These are phyloP conservation scores for Alnus glutinosa DNA, from an alignment of 306 rosid species.

Conservation along the genomic window DNA sequence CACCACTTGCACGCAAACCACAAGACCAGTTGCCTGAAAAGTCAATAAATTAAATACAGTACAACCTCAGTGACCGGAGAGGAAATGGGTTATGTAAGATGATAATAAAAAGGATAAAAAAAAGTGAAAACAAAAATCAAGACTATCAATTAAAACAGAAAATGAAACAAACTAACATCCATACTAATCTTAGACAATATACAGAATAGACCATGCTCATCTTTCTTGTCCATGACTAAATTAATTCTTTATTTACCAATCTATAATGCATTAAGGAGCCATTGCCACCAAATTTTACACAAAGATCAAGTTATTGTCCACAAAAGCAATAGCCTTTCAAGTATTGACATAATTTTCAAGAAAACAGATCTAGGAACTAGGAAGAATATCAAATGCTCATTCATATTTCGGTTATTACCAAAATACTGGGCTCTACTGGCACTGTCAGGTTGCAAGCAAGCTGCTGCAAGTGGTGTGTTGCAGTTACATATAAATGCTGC, in stretches of 20 bases:
- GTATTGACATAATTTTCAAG: not conserved
- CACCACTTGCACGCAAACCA: conserved; percentile 56
- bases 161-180: not conserved
- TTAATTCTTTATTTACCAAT: not conserved
- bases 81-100: not conserved
- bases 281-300: no score
- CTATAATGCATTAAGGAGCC: no score
- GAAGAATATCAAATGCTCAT: not conserved
- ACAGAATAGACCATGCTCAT: not conserved
- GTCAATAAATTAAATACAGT: conserved; percentile 4
- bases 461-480: not conserved
- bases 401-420: not conserved
- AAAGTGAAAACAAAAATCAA: not conserved
- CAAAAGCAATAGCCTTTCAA: not conserved
- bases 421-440: not conserved
- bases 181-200: not conserved
- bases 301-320: not conserved
- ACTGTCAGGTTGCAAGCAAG: not conserved
- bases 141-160: not conserved
- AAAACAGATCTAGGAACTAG: not conserved
- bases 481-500: not conserved
- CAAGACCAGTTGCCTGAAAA: conserved; percentile 66
- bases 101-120: not conserved
- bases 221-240: not conserved
- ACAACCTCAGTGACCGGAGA: not conserved